These are phyloP conservation scores for Penicillium corylophilum DNA, from an alignment of 2,329 filamentous ascomycete genomes.

Conservation along the genomic window DNA sequence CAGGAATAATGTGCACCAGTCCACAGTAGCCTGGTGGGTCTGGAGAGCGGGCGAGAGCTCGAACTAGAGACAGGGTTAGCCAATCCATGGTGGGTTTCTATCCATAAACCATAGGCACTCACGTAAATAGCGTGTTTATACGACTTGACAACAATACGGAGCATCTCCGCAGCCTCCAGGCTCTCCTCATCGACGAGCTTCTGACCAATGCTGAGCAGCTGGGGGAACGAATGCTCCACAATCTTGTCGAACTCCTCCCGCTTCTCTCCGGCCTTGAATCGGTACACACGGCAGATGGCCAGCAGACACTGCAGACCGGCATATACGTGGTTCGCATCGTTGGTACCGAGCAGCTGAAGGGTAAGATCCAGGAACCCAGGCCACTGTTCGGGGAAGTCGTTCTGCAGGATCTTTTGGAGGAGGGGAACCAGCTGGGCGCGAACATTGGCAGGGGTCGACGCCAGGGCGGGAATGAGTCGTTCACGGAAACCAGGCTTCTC, in stretches of 20 bases:
- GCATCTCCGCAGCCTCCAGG: slow-evolving; percentile 93
- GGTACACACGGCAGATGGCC: slow-evolving; percentile 91
- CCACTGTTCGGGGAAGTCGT: slow-evolving; percentile 93
- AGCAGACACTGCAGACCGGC: slow-evolving; percentile 91
- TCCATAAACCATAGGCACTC: slow-evolving; percentile 37
- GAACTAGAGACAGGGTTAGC: slow-evolving; percentile 58
- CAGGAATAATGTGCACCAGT: slow-evolving; percentile 95
- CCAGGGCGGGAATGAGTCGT: slow-evolving; percentile 84
- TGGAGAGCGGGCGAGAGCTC: slow-evolving; percentile 78
- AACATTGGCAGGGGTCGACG: slow-evolving; percentile 73
- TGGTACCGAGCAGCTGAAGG: slow-evolving; percentile 80
- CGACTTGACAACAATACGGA: slow-evolving; percentile 89
- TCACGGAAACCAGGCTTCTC: slow-evolving; percentile 87
- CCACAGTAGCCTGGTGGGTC: slow-evolving; percentile 79
- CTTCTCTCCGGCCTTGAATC: slow-evolving; percentile 82
- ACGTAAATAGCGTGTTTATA: slow-evolving; percentile 99
- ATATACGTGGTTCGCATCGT: slow-evolving; percentile 82
- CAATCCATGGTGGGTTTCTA: slow-evolving; percentile 15
- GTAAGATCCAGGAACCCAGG: slow-evolving; percentile 93
- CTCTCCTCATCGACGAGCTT: slow-evolving; percentile 87
- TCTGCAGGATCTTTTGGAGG: slow-evolving; percentile 92
- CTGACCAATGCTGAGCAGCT: slow-evolving; percentile 81
- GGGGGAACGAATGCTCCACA: slow-evolving; percentile 85
- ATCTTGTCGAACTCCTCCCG: slow-evolving; percentile 91
- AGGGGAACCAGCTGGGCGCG: slow-evolving; percentile 92